phyloP scores from a whole-genome alignment of 108 stramenopile species.

The Aurantiochytrium sp. region DNA sequence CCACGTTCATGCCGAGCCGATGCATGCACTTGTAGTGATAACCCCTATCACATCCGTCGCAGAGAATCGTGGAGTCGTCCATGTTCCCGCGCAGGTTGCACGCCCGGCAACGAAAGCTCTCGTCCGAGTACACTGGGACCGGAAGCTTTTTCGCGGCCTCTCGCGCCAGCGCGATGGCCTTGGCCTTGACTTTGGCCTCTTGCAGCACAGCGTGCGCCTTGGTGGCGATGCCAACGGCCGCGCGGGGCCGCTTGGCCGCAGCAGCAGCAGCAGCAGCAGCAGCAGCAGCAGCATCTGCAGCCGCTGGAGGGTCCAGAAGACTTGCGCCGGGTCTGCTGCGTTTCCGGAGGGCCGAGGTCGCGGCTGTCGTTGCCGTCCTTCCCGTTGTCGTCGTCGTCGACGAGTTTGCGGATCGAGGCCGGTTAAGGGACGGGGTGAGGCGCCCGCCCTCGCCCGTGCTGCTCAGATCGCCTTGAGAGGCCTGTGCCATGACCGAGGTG shows the following conservation, averaged over 20 bases:
- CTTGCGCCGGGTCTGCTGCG: background rate
- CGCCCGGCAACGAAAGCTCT: background rate
- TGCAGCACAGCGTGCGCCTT: background rate
- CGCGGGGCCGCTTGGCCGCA: too few species aligned
- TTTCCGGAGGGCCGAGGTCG: background rate
- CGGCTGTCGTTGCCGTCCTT: too few species aligned
- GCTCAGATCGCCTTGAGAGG: background rate
- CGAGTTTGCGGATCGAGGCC: background rate
- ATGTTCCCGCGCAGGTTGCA: background rate
- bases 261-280: too few species aligned
- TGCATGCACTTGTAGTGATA: background rate
- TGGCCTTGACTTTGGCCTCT: background rate
- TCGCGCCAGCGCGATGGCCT: background rate
- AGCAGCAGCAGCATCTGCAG: too few species aligned
- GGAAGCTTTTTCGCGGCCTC: background rate
- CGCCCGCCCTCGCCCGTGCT: background rate
- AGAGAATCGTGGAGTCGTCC: background rate
- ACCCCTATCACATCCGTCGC: conserved; percentile 7
- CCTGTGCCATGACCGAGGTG: background rate
- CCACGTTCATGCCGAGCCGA: background rate
- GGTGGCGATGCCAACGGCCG: background rate
- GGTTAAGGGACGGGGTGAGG: background rate
- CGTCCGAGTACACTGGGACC: background rate
- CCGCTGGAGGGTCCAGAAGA: too few species aligned
- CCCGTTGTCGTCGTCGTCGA: too few species aligned